These are phyloP conservation scores for Skeletonema marinoi DNA, from an alignment of 108 stramenopile genomes.

Conservation along the genomic window DNA sequence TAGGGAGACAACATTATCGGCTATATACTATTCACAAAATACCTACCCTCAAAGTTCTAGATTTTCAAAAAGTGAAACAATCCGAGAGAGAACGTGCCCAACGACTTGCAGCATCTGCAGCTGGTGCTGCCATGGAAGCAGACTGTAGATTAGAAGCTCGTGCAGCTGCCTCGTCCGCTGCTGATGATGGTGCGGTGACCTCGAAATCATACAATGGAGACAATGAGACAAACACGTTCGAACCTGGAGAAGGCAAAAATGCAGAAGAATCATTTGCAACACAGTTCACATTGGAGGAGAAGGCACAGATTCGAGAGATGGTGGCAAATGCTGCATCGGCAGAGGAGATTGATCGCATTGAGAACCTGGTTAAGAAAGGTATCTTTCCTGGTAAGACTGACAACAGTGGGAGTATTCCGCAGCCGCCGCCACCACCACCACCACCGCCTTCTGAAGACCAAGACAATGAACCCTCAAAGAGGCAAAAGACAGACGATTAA, in stretches of 20 bases:
- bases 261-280: conserved; percentile 73
- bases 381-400: conserved; percentile 54
- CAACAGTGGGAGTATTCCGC: neutral
- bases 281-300: conserved; percentile 77
- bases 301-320: conserved; percentile 75
- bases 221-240: conserved; percentile 66
- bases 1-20: conserved; percentile 86
- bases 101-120: conserved; percentile 76
- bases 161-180: conserved; percentile 25
- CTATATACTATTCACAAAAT: conserved; percentile 67
- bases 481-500: conserved; percentile 26
- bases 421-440: conserved; percentile 29
- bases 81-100: conserved; percentile 76
- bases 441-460: conserved; percentile 26
- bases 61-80: conserved; percentile 70
- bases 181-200: neutral
- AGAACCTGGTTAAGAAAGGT: conserved; percentile 72
- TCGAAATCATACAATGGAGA: conserved; percentile 1
- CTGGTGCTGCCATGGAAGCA: conserved; percentile 85
- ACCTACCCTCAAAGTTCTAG: conserved; percentile 77
- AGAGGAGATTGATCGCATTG: conserved; percentile 83
- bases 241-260: conserved; percentile 74
- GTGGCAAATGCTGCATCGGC: conserved; percentile 75
- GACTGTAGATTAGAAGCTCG: conserved; percentile 72
- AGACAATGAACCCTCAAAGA: conserved; percentile 11